Percentiles rank a stretch among this genome's conserved stretches.
Evolutionary conservation across 352 stramenopile species (phyloP).

Genomic region (Peronospora farinosa): DNA sequence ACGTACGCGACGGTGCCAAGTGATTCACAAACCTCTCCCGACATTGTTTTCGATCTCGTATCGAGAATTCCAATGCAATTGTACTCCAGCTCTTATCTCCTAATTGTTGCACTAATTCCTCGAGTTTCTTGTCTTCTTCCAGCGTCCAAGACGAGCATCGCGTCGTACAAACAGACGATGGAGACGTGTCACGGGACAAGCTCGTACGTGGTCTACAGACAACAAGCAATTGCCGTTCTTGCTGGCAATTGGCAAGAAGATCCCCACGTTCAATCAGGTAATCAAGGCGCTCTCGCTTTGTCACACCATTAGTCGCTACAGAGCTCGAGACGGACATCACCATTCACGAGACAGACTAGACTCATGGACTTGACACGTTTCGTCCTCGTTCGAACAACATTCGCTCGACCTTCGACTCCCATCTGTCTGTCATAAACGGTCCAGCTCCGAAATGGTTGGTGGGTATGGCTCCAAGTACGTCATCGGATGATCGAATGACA

Average conservation of each 20-base stretch:
- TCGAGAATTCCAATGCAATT: slow-evolving; percentile 38
- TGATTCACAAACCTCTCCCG: slow-evolving; percentile 74
- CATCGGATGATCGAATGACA: slow-evolving; percentile 1
- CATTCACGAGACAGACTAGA: background rate
- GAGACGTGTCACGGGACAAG: too few species aligned
- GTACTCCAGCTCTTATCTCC: slow-evolving; percentile 32
- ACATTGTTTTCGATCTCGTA: slow-evolving; percentile 56
- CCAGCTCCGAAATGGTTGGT: too few species aligned
- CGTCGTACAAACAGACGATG: too few species aligned
- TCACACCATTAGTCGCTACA: slow-evolving; percentile 11
- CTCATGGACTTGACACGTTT: too few species aligned
- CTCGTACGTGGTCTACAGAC: slow-evolving; percentile 1
- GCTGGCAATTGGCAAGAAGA: slow-evolving; percentile 28
- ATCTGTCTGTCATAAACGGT: too few species aligned
- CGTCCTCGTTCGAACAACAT: too few species aligned
- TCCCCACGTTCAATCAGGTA: slow-evolving; percentile 45
- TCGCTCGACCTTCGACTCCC: too few species aligned
- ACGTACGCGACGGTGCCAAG: slow-evolving; percentile 33
- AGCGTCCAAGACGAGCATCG: slow-evolving; percentile 39
- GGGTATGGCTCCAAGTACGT: too few species aligned
- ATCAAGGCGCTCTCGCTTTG: slow-evolving; percentile 52
- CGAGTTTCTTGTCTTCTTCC: slow-evolving; percentile 43
- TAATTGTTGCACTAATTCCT: slow-evolving; percentile 31
- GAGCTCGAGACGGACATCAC: background rate
- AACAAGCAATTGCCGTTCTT: background rate